Evolutionary conservation across 345 rosid species (phyloP).

Genomic region (Cardamine chenopodiifolia): DNA sequence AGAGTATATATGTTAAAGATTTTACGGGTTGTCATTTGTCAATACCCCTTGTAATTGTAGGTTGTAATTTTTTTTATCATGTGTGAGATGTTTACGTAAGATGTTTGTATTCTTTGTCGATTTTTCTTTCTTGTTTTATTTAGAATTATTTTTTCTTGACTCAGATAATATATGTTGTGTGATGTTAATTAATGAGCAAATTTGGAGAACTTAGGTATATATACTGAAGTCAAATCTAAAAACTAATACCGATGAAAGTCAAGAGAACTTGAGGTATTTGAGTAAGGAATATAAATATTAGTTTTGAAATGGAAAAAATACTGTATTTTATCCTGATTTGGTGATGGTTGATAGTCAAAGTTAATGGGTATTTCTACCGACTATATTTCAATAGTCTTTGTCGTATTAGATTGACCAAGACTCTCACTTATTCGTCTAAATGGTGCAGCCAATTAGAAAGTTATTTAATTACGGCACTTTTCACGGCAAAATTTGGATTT

Average conservation of each 20-base stretch:
- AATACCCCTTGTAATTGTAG: not conserved
- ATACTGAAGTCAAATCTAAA: not conserved
- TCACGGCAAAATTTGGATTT: conserved; percentile 5
- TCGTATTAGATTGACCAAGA: conserved; percentile 2
- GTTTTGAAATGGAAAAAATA: not conserved
- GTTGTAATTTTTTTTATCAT: not conserved
- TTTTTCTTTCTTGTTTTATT: not conserved
- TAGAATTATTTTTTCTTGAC: too few relatives aligned
- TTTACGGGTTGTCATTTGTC: not conserved
- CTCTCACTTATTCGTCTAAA: not conserved
- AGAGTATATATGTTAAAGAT: not conserved
- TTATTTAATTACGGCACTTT: conserved; percentile 5
- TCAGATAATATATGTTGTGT: not conserved
- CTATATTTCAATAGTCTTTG: not conserved
- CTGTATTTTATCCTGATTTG: not conserved
- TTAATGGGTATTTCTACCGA: not conserved
- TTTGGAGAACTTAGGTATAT: not conserved
- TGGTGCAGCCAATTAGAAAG: not conserved
- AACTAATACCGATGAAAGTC: not conserved
- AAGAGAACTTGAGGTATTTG: not conserved
- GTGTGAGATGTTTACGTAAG: not conserved
- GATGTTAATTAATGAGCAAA: not conserved
- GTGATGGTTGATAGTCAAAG: not conserved
- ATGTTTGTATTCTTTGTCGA: not conserved
- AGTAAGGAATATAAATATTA: not conserved